phyloP scores from a whole-genome alignment of 768 basidiomycete genomes.

The Myochromella boudieri region DNA sequence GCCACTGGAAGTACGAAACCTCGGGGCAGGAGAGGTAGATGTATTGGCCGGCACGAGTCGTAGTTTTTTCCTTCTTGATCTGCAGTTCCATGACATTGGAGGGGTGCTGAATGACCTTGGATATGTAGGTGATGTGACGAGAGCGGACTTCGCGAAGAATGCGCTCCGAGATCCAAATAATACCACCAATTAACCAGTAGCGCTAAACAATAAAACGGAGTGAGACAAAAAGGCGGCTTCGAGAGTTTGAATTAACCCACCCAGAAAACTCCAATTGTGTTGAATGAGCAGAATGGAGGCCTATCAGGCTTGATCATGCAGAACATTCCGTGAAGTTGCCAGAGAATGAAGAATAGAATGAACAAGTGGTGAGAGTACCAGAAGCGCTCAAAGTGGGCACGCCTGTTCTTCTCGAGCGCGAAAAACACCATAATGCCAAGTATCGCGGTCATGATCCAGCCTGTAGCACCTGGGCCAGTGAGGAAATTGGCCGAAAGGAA shows the following conservation, averaged over 20 bases:
- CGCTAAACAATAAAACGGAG: constrained; percentile 45
- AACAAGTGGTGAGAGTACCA: constrained; percentile 91
- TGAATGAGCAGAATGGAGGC: constrained; percentile 83
- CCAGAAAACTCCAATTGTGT: constrained; percentile 94
- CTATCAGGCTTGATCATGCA: constrained; percentile 94
- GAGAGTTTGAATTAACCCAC: constrained; percentile 40
- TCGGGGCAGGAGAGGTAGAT: constrained; percentile 92
- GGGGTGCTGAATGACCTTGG: constrained; percentile 94
- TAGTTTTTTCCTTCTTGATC: constrained; percentile 95
- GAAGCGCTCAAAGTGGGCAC: constrained; percentile 82
- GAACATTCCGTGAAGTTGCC: constrained; percentile 97
- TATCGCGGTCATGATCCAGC: constrained; percentile 82
- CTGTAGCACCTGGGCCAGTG: constrained; percentile 80
- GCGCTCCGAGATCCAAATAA: constrained; percentile 86
- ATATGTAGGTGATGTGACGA: constrained; percentile 88
- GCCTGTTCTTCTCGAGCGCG: constrained; percentile 77
- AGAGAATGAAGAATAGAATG: constrained; percentile 87
- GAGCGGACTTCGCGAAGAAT: constrained; percentile 90
- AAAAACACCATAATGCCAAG: constrained; percentile 84
- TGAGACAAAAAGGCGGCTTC: no score
- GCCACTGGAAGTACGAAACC: constrained; percentile 95
- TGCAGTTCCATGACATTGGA: constrained; percentile 93
- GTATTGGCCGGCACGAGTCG: constrained; percentile 84
- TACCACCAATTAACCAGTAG: constrained; percentile 87
- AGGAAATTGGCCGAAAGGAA: constrained; percentile 80